Base-by-base conservation (phyloP, 495 filamentous ascomycete species). In the Schizothecium vesticola region DNA sequence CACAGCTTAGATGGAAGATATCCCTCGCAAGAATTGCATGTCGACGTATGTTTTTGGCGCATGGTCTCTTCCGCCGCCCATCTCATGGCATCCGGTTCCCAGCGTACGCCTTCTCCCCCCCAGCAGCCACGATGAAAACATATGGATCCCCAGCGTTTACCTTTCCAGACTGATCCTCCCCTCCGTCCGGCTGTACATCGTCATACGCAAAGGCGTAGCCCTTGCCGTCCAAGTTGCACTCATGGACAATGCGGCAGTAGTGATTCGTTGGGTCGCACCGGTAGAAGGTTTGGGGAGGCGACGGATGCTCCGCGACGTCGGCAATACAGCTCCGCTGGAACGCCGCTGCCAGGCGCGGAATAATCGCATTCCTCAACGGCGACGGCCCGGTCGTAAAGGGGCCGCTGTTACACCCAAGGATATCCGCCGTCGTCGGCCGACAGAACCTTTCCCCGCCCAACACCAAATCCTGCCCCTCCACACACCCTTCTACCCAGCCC, bases 141-240 rank as follows among this genome's bases (percentile, higher is more conserved):
- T 77, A 69, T 3, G 90, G 90, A 68, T 82, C 86, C 0, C 81
- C 80, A 70, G 86, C 87, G 66, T 81, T 86, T 16, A 92, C 86
- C 72, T 85, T 86, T 1, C 91, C 91, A 28, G 85, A 87, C 74
- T 90, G 87, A 74, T 92, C 88, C 12, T 77, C 76, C 0, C 86
- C 88, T 51, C 82, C 85, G 59, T 84, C 79, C 0, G 86, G 86
- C 64, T 85, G 83, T 21, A 93, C 91, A 77, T 94, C 91, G 74
- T 94, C 91, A 67, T 92, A 94, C 2, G 91, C 90, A 75, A 93
- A 93, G 0, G 90, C 89, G 76, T 93, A 94, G 1, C 91, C 91
- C 62, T 86, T 83, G 2, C 84, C 82, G 77, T 92, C 91, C 8
- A 87, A 66, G 69, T 88, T 89, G 58, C 80, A 84, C 59, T 79